phyloP scores from a whole-genome alignment of 805 yeast species.

The Saccharomyces mikatae region DNA sequence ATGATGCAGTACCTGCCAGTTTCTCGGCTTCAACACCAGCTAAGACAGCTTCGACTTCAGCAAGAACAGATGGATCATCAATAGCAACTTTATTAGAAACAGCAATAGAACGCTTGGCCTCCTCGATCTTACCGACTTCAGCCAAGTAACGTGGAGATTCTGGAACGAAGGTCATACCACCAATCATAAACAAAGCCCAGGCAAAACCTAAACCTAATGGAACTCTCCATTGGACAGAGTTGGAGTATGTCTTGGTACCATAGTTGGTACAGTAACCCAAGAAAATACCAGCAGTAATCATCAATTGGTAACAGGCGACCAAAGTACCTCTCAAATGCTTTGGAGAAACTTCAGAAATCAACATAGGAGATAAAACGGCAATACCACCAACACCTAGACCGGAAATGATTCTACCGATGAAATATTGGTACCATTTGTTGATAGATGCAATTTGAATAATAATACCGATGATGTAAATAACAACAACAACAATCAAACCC shows the following conservation, averaged over 20 bases:
- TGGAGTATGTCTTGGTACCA: slow-evolving; percentile 39
- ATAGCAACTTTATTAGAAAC: slow-evolving; percentile 46
- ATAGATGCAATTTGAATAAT: slow-evolving; percentile 55
- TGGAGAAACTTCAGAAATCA: slow-evolving; percentile 41
- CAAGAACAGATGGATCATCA: slow-evolving; percentile 47
- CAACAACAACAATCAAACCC: slow-evolving; percentile 52
- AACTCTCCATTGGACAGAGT: slow-evolving; percentile 66
- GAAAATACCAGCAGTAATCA: slow-evolving; percentile 69
- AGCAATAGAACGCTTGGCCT: slow-evolving; percentile 53
- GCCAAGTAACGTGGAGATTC: slow-evolving; percentile 70
- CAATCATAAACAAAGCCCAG: slow-evolving; percentile 39
- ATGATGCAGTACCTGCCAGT: slow-evolving; percentile 56
- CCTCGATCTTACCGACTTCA: slow-evolving; percentile 48
- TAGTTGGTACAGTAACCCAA: slow-evolving; percentile 68
- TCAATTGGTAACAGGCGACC: slow-evolving; percentile 65
- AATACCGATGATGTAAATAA: slow-evolving; percentile 59
- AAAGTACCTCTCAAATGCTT: slow-evolving; percentile 58
- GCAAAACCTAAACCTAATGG: slow-evolving; percentile 54
- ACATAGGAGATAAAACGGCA: slow-evolving; percentile 67
- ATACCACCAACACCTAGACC: slow-evolving; percentile 76
- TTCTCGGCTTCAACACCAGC: slow-evolving; percentile 55
- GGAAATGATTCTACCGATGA: slow-evolving; percentile 59
- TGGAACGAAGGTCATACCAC: slow-evolving; percentile 49
- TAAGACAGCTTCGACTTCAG: slow-evolving; percentile 50
- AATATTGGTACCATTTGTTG: slow-evolving; percentile 60